Conservation (phyloP, 2,329 filamentous ascomycete genomes). For the Stagonosporopsis cucurbitacearum region DNA sequence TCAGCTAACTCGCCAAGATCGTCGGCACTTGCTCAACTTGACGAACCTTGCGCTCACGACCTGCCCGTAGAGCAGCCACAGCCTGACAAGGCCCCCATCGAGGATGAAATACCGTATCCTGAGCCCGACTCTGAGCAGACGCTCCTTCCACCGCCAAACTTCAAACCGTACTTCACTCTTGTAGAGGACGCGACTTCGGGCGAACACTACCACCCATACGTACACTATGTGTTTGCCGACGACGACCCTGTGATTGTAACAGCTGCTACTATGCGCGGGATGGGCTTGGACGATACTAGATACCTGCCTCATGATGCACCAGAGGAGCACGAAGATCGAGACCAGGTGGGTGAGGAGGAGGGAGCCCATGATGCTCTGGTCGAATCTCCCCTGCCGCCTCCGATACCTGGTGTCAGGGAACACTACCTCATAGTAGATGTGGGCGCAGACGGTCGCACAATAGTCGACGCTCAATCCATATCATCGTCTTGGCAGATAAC, state of each 20-base stretch:
- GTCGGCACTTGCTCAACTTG: constrained; percentile 29
- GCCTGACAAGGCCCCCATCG: constrained; percentile 29
- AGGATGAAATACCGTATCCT: constrained; percentile 44
- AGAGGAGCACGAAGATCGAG: constrained; percentile 28
- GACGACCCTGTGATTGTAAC: constrained; percentile 83
- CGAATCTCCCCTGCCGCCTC: constrained; percentile 55
- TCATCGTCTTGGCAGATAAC: constrained; percentile 75
- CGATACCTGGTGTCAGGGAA: constrained; percentile 57
- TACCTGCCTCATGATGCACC: constrained; percentile 36
- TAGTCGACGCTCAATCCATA: constrained; percentile 75
- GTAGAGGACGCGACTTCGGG: constrained; percentile 76
- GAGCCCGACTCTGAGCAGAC: constrained; percentile 43
- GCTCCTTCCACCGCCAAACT: constrained; percentile 57
- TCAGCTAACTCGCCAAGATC: constrained; percentile 36
- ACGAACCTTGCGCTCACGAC: constrained; percentile 34
- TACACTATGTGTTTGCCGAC: constrained; percentile 93
- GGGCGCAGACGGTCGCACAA: constrained; percentile 53
- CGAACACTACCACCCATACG: constrained; percentile 80
- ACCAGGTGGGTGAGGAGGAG: constrained; percentile 29
- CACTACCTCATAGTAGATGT: constrained; percentile 66
- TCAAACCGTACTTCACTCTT: constrained; percentile 84
- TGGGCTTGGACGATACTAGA: constrained; percentile 57
- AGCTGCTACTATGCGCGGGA: constrained; percentile 64
- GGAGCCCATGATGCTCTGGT: constrained; percentile 34
- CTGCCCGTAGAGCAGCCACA: constrained; percentile 25